phyloP scores from a whole-genome alignment of 1,139 yeast genomes.

The Nadsonia starkeyi-henricii region DNA sequence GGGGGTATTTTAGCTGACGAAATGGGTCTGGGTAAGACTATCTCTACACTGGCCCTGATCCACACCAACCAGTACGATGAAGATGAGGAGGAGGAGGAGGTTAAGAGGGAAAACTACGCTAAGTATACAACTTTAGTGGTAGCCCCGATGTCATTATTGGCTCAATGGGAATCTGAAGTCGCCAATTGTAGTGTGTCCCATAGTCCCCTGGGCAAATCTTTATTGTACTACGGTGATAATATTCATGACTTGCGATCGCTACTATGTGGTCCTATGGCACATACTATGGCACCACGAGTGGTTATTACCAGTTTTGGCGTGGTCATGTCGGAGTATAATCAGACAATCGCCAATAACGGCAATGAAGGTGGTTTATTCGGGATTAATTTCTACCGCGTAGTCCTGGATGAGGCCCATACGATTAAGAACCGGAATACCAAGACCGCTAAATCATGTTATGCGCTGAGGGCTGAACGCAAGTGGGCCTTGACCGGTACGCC shows the following conservation, averaged over 20 bases:
- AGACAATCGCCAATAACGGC: constrained; percentile 4
- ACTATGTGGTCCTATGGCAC: constrained; percentile 26
- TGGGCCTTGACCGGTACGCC: constrained; percentile 97
- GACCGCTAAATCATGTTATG: constrained; percentile 68
- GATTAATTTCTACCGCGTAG: constrained; percentile 62
- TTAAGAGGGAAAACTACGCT: constrained; percentile 35
- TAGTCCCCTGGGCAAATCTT: constrained; percentile 17
- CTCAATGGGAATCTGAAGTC: constrained; percentile 83
- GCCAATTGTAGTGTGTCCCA: constrained; percentile 31
- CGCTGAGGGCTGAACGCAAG: constrained; percentile 45
- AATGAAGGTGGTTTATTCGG: constrained; percentile 29
- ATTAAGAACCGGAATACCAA: constrained; percentile 71
- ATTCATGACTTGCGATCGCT: constrained; percentile 31
- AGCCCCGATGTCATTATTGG: constrained; percentile 79
- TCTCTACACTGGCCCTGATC: constrained; percentile 64
- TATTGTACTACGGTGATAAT: constrained; percentile 60
- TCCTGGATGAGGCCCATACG: constrained; percentile 86
- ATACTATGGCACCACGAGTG: constrained; percentile 46
- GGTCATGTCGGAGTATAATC: constrained; percentile 56
- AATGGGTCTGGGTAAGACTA: constrained; percentile 93
- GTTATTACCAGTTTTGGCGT: constrained; percentile 84
- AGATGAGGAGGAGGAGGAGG: constrained; percentile 2
- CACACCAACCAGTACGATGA: constrained; percentile 27
- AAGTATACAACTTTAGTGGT: constrained; percentile 60
- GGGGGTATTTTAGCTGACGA: constrained; percentile 97